Conservation (phyloP, 2,329 filamentous ascomycete species). For the Fusarium staphyleae region DNA sequence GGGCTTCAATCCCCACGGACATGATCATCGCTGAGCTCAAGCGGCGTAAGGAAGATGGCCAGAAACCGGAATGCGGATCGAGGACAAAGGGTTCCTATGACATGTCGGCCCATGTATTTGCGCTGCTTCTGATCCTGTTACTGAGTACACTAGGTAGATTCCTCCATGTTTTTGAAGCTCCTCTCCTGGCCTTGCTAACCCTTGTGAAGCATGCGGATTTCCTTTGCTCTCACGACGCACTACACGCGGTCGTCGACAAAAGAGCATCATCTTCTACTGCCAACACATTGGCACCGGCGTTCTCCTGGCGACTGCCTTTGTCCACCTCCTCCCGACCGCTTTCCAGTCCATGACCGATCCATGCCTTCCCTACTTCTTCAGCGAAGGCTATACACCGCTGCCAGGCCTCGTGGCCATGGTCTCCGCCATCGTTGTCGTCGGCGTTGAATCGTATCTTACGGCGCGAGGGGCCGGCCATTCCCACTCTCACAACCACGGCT, state of each 20-base stretch:
- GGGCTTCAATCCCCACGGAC: constrained; percentile 61
- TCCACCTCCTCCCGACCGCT: constrained; percentile 75
- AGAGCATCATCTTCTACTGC: constrained; percentile 68
- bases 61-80: constrained; percentile 61
- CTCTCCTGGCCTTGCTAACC: constrained; percentile 5
- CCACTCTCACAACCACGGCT: constrained; percentile 60
- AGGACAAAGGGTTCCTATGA: constrained; percentile 66
- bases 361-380: constrained; percentile 81
- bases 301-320: constrained; percentile 85
- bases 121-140: constrained; percentile 69
- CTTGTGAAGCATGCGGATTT: constrained; percentile 64
- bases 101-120: constrained; percentile 70
- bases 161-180: background rate
- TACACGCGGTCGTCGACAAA: constrained; percentile 64
- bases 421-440: constrained; percentile 81
- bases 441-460: constrained; percentile 88
- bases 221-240: constrained; percentile 69
- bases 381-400: constrained; percentile 77
- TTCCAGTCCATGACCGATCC: constrained; percentile 72
- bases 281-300: constrained; percentile 84
- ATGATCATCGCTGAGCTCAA: constrained; percentile 61
- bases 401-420: constrained; percentile 84
- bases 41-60: constrained; percentile 52
- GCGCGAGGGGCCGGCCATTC: constrained; percentile 69
- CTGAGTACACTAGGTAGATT: constrained; percentile 64